Percentiles rank a stretch among this genome's conserved stretches.
Conservation (phyloP, 345 rosid genomes). For the Eucalyptus tenuipes region DNA sequence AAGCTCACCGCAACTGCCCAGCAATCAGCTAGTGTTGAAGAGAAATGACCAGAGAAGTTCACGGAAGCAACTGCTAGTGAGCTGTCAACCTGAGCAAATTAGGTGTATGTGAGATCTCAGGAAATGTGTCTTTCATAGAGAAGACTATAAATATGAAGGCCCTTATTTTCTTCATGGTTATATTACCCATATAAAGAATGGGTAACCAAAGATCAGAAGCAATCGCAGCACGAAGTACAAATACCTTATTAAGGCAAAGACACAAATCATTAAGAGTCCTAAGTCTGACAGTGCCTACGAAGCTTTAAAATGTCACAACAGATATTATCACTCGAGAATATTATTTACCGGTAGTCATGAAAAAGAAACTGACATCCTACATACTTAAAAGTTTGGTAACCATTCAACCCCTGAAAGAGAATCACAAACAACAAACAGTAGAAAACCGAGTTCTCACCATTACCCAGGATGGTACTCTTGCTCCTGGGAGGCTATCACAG, state of each 20-base stretch:
- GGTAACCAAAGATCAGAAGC: not conserved
- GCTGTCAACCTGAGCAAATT: conserved; percentile 45
- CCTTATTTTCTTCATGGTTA: not conserved
- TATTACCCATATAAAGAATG: not conserved
- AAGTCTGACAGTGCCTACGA: not conserved
- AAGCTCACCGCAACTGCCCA: conserved; percentile 57
- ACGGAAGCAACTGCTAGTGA: conserved; percentile 55
- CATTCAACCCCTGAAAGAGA: not conserved
- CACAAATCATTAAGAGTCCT: not conserved
- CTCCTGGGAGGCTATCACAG: conserved; percentile 66
- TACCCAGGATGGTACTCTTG: conserved; percentile 76
- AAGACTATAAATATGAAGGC: not conserved
- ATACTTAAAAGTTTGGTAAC: not conserved
- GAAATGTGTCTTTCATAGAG: not conserved
- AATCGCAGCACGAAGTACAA: not conserved
- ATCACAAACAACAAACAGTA: not conserved
- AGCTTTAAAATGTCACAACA: not conserved
- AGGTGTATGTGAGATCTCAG: not conserved
- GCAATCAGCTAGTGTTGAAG: conserved; percentile 43
- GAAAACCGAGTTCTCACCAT: conserved; percentile 19
- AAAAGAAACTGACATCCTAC: not conserved
- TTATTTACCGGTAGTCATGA: not conserved
- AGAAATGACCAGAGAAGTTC: conserved; percentile 53
- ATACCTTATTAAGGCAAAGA: not conserved
- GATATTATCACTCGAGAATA: not conserved